Evolutionary conservation across 176 grass and related monocot species (phyloP), one percentile per base, ranked within the genome.

Genomic region (Cenchrus americanus): DNA sequence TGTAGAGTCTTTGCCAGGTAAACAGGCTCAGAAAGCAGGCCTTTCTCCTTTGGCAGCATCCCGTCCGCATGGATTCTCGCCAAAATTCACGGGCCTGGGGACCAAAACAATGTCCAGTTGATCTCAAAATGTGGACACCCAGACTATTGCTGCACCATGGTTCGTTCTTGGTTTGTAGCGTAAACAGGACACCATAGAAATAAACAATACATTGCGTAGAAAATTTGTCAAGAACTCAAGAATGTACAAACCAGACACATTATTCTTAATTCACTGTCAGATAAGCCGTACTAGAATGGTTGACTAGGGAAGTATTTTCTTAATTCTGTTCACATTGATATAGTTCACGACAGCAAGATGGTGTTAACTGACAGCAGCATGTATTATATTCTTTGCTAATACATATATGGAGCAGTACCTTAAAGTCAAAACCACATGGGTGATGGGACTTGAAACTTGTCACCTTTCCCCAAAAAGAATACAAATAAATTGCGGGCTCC

Each of bases 351-450:
- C 62, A 50, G 43, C 34, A 81, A 12, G 63, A 69, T 81, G 24
- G 1, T 81, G 47, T 22, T 76, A 63, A 81, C 27, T 52, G 87
- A 51, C 69, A 75, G 21, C 17, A 2, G 5, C 15, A 60, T 46
- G 48, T 21, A 58, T 18, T 71, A 37, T 78, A 77, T 49, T 49
- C 48, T 69, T 23, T 60, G 57, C 15, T 82, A 53, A 37, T 18
- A 70, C 26, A 69, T 69, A 69, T 19, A 49, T 81, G 14, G 22
- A 89, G 54, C 22, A 55, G 30, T 11, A 64, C 40, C 34, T 83
- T 78, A 67, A 84, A 71, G 76, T 89, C 81, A 90, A 72, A 84
- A 14, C 24, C 75, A 86, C 83, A 81, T 74, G 88, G 53, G 70
- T 46, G 76, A 87, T 49, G 86, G 68, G 63, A 18, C 80, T 81